A percentile compares a stretch with the other conserved stretches of the same genome.
phyloP scores from a whole-genome alignment of 257 asterid species.

The Ilex asprella region DNA sequence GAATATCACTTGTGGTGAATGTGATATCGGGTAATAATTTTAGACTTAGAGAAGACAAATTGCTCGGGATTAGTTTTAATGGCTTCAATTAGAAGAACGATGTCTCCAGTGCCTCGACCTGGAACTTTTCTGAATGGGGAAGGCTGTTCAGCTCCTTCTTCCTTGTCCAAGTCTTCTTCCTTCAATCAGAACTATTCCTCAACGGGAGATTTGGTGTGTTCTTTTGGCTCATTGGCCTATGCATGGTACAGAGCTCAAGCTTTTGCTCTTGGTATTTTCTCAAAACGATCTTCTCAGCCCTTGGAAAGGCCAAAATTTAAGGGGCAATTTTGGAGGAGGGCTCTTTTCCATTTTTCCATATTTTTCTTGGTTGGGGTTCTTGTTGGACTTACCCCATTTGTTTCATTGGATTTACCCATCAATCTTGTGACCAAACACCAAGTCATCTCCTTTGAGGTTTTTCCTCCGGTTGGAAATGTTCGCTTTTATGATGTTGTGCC shows the following conservation, averaged over 20 bases:
- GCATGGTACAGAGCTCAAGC: slow-evolving; percentile 39
- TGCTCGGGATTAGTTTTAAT: slow-evolving; percentile 20
- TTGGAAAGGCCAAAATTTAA: slow-evolving; percentile 47
- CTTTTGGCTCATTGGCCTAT: slow-evolving; percentile 40
- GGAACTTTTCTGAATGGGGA: slow-evolving; percentile 45
- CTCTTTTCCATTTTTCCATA: slow-evolving; percentile 43
- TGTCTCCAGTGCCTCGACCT: slow-evolving; percentile 56
- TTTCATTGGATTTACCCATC: slow-evolving; percentile 29
- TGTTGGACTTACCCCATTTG: slow-evolving; percentile 54
- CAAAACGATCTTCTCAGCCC: slow-evolving; percentile 44
- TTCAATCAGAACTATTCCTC: slow-evolving; percentile 35
- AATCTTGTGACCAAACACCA: slow-evolving; percentile 30
- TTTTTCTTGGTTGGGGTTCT: slow-evolving; percentile 56
- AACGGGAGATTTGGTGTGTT: slow-evolving; percentile 22
- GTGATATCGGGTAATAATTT: slow-evolving; percentile 3
- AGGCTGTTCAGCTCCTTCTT: slow-evolving; percentile 51
- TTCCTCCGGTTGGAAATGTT: slow-evolving; percentile 20
- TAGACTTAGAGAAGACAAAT: slow-evolving; percentile 9
- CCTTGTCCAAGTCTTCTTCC: slow-evolving; percentile 58
- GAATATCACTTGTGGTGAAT: not conserved
- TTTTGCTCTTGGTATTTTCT: slow-evolving; percentile 39
- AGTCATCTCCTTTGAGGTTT: slow-evolving; percentile 34
- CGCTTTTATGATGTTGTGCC: slow-evolving; percentile 10
- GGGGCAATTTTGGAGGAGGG: slow-evolving; percentile 57
- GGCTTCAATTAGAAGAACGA: slow-evolving; percentile 70